Evolutionary conservation across 495 filamentous ascomycete genomes (phyloP), one percentile per base, ranked within the genome.

Genomic region (Neurospora sp.): DNA sequence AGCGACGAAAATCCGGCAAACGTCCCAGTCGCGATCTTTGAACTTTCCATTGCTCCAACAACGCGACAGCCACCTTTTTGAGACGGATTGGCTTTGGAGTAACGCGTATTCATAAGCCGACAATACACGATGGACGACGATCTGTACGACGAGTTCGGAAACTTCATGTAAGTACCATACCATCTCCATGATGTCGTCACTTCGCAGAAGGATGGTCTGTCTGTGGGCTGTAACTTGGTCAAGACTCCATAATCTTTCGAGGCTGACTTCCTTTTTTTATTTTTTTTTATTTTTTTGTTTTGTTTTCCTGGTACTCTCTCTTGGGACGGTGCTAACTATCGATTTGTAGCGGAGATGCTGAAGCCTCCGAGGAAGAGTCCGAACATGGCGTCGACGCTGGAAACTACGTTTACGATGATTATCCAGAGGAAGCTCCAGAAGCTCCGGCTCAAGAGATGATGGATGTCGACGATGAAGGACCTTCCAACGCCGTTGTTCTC

Each of bases 401-500:
- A 76, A 89, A 91, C 75, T 97, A 96, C 77, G 89, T 93, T 72
- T 89, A 94, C 80, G 92, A 93, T 75, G 92, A 94, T 39, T 88
- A 91, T 37, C 89, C 89, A 20, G 88, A 87, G 69, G 89, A 89
- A 41, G 88, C 85, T 3, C 86, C 87, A 68, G 89, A 88, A 72
- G 83, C 78, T 40, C 85, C 90, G 72, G 88, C 91, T 40, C 92
- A 96, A 80, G 91, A 98, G 81, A 84, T 95, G 79, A 98, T 99
- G 96, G 93, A 98, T 79, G 82, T 98, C 38, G 96, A 98, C 81
- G 85, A 90, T 82, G 93, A 97, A 69, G 94, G 93, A n/a, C 93
- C 96, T 22, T 98, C 94, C 8, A 99, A 98, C 81, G 95, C 95
- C 59, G 94, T 99, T 40, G 87, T 99, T 69, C 88, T 99, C 40